Evolutionary conservation across 2,329 filamentous ascomycete genomes (phyloP).

Genomic region (Ophiostoma perfectum): DNA sequence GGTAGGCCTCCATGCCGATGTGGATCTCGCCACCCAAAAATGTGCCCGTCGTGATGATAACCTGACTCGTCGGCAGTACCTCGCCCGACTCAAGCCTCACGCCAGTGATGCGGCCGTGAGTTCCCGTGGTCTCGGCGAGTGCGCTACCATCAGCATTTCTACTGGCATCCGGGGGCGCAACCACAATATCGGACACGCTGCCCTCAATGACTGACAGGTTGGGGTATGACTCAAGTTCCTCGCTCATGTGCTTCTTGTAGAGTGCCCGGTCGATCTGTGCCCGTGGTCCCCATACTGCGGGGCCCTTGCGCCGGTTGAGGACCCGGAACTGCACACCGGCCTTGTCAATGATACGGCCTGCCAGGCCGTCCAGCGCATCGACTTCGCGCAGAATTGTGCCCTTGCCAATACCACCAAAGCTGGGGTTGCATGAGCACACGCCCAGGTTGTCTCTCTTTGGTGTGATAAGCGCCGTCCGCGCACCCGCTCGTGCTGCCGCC

Average conservation of each 20-base stretch:
- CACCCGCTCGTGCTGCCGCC: slow-evolving; percentile 81
- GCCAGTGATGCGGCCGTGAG: slow-evolving; percentile 65
- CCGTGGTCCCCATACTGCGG: slow-evolving; percentile 92
- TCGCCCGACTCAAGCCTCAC: slow-evolving; percentile 84
- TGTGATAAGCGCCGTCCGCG: slow-evolving; percentile 82
- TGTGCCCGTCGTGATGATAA: slow-evolving; percentile 93
- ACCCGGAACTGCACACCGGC: slow-evolving; percentile 91
- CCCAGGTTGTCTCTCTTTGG: slow-evolving; percentile 84
- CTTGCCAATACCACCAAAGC: slow-evolving; percentile 97
- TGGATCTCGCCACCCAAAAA: slow-evolving; percentile 96
- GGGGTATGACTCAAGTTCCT: slow-evolving; percentile 71
- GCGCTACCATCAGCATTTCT: slow-evolving; percentile 32
- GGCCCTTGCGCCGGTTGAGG: slow-evolving; percentile 82
- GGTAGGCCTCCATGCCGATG: slow-evolving; percentile 77
- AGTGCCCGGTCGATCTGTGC: slow-evolving; percentile 90
- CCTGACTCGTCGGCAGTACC: slow-evolving; percentile 69
- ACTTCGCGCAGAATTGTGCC: slow-evolving; percentile 94
- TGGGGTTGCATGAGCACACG: slow-evolving; percentile 94
- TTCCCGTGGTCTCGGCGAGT: not conserved
- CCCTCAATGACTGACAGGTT: slow-evolving; percentile 77
- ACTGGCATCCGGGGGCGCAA: slow-evolving; percentile 41
- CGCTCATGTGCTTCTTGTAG: slow-evolving; percentile 86
- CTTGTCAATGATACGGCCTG: slow-evolving; percentile 84
- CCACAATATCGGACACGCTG: slow-evolving; percentile 87
- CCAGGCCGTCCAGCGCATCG: slow-evolving; percentile 86